Evolutionary conservation across 495 filamentous ascomycete species (phyloP), one percentile per base, ranked within the genome.

Genomic region (Aspergillus wentii): DNA sequence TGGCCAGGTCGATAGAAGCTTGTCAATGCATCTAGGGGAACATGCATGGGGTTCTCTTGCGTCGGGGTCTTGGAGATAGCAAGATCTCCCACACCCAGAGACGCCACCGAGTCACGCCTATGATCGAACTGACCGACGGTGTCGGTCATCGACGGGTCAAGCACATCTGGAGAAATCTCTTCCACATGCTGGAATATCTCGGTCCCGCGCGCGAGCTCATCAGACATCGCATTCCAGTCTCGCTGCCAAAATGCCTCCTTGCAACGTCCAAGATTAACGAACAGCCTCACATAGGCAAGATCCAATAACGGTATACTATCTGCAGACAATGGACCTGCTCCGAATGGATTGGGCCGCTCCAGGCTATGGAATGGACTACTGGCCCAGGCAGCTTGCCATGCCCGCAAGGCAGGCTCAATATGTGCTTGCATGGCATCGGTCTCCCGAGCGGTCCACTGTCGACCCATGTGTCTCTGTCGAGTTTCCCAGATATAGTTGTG

Each of bases 401-500:
- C 90, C 56, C 85, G 81, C 41, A 98, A 65, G 16, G 94, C 92
- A 8, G 92, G 92, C 52, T 96, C 92, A 35, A 98, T 94, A 54
- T 94, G 89, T 9, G 86, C 82, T 60, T 95, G 89, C 91, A 98
- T 95, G 33, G 87, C 85, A 46, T 97, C 88, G 0, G 88, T 94
- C 58, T 97, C 92, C 43, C 86, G 80, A 18, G 83, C 76, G 11
- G 89, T 95, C 91, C 91, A 96, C 43, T 86, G 76, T 43, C 88
- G 81, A 41, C 85, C 89, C 52, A 89, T 82, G 51, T 96, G 91
- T 23, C 88, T 71, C 58, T 95, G 90, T 26, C 92, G 78, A 1
- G 89, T 95, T 63, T 97, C 91, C 92, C 92, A 97, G 30, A 97
- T 95, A 59, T 96, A 96, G 45, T 95, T 95, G 61, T 98, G 92